Evolutionary conservation across 2,329 filamentous ascomycete species (phyloP), one percentile per base, ranked within the genome.

Genomic region (Pseudocercospora macadamiae): DNA sequence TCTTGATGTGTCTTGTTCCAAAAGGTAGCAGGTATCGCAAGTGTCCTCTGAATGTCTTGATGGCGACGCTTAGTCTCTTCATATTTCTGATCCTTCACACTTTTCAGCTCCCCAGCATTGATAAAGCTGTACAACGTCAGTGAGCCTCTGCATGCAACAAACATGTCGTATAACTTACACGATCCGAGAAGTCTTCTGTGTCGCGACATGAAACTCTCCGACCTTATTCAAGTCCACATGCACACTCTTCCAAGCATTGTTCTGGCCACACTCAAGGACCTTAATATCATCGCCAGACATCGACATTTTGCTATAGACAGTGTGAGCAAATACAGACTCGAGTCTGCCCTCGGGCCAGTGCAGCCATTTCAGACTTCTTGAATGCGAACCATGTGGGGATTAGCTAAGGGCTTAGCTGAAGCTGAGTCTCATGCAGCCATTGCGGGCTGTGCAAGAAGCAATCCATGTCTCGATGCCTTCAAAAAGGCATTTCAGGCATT

Each of bases 51-150:
- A 2, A 55, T 14, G 3, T 6, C n/a, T 6, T 10, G 2, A 26
- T 55, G 53, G 25, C 53, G n/a, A 2, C 21, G n/a, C 26, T 54
- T 39, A 16, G 36, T 21, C 10, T 48, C 26, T 4, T 6, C 39
- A 36, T 48, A 26, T n/a, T 25, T n/a, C n/a, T n/a, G n/a, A n/a
- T n/a, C 2, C 4, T n/a, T n/a, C 4, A 12, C 12, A 9, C 30
- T 49, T 8, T n/a, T n/a, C n/a, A 48, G 19, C 21, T 55, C 53
- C n/a, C 53, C 39, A 18, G 39, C 53, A 26, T 55, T 14, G 2
- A 55, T 19, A 26, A 55, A 47, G 21, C 51, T 53, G 36, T 16
- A 12, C 10, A 16, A 3, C 14, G 36, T 42, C 36, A 42, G 36
- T 18, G 9, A 42, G 36, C 18, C 3, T 3, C 18, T 18, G 36